Base-by-base conservation (phyloP, 148 eudicot genomes). In the Rhododendron ferrugineum region DNA sequence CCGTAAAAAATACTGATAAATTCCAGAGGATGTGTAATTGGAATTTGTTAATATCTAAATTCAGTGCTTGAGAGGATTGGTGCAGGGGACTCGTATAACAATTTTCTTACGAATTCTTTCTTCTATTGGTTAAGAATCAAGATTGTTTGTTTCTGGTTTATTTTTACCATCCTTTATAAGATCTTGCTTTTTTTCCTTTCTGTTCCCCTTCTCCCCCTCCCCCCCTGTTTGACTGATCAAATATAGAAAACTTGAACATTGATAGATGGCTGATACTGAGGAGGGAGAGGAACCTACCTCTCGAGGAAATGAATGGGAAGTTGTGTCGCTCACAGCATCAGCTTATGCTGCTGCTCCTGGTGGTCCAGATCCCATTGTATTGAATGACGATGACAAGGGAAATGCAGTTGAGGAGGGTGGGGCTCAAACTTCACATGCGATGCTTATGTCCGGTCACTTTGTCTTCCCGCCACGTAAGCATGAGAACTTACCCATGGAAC, bases 271-370 rank as follows among this genome's bases (percentile, higher is more conserved):
- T 14, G 92, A 91, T 86, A 89, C 85, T 44, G 93, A 88, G 86
- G 95, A 86, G 83, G 88, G 82, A 13, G 88, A 87, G 89, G 90
- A 81, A 74, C 84, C 85, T 83, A 82, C 80, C 42, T 78, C 93
- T 36, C 93, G 92, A 79, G 98, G 93, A 88, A 90, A 92, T 87
- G 99, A 93, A 81, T 97, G 99, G 99, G 99, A 97, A 92, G 96
- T 95, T 86, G 96, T 97, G 78, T 90, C 98, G 56, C 93, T 97
- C 85, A 94, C 99, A 5, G 95, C 98, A 86, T 97, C 99, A 68
- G 86, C 98, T 34, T 95, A 97, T 89, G 96, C 94, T 80, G 98
- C 98, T 86, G 91, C 95, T 84, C 94, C 98, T 91, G 92, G 94
- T 86, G 92, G 94, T 86, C 93, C 92, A 4, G 83, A 84, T 47